Percentiles rank a stretch among this genome's conserved stretches.
Conservation (phyloP, 1,284 basidiomycete genomes). For the Flammula alnicola region DNA sequence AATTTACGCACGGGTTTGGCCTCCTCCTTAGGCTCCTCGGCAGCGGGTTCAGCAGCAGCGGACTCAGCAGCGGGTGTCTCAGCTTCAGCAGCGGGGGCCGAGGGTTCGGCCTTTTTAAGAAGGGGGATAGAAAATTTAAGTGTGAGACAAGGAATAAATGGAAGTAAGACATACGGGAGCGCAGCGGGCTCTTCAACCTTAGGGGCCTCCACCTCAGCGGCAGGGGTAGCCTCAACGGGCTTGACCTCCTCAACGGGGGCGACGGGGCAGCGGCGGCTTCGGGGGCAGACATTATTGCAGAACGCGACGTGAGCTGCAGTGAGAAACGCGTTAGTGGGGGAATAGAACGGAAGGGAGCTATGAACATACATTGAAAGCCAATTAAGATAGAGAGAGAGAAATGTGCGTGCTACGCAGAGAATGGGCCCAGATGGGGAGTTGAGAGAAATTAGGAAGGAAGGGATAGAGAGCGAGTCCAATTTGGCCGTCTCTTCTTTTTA, state of each 20-base stretch:
- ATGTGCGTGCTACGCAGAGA: conserved; percentile 57
- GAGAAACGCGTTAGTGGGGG: conserved; percentile 16
- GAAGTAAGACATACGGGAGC: conserved; percentile 36
- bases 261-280: conserved; percentile 52
- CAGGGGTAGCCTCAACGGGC: conserved; percentile 47
- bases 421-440: conserved; percentile 49
- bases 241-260: conserved; percentile 58
- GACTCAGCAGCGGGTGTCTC: conserved; percentile 45
- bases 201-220: conserved; percentile 37
- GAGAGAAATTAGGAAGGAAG: conserved; percentile 58
- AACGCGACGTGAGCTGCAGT: conserved; percentile 54
- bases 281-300: conserved; percentile 81
- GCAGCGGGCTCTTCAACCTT: conserved; percentile 47
- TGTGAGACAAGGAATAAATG: conserved; percentile 14
- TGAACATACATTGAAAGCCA: conserved; percentile 45
- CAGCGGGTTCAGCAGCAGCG: conserved; percentile 28
- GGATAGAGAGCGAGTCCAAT: conserved; percentile 43
- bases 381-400: conserved; percentile 56
- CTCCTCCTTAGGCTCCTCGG: conserved; percentile 55
- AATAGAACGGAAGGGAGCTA: conserved; percentile 23
- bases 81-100: conserved; percentile 45
- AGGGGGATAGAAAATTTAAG: conserved; percentile 4
- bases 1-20: conserved; percentile 59
- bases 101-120: conserved; percentile 40
- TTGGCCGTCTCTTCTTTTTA: conserved; percentile 45